Evolutionary conservation across 1,284 basidiomycete genomes (phyloP), one percentile per base, ranked within the genome.

Genomic region (Ustilago xerochloae): DNA sequence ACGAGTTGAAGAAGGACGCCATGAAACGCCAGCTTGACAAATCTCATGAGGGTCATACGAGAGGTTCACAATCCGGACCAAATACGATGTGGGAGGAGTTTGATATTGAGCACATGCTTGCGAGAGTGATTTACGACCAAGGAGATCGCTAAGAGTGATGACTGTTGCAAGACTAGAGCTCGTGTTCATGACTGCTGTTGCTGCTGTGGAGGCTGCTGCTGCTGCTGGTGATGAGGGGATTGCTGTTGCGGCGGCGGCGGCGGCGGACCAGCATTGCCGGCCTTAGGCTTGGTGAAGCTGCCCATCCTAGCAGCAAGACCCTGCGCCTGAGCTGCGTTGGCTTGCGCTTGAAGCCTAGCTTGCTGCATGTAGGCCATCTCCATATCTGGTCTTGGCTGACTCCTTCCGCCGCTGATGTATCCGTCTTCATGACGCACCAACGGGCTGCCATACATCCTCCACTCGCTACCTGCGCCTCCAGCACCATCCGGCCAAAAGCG

Each of bases 401-500:
- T 71, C 16, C 77, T 47, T 13, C 77, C 77, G 33, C 60, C 72
- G 38, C 59, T 69, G 38, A 79, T 64, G 49, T 70, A 77, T 3
- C 75, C 72, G 45, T 79, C 71, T 38, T 75, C 73, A 39, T 75
- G 68, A 2, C 75, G 57, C 15, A 81, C 72, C 43, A 79, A 45
- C 12, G 81, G 80, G 55, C 80, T 81, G 30, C 78, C 78, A 32
- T 70, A 59, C 80, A 78, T 79, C 33, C 81, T 60, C 77, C 76
- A 81, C 22, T 77, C 75, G 54, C 66, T 71, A 4, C 75, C 80
- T 1, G 74, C 60, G 9, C 79, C 79, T 1, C 79, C 79, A 15
- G 75, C 72, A 30, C 82, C 75, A 69, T 75, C 46, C 59, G 64
- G 33, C 86, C 86, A 86, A 64, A 84, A 82, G 61, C 92, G 91